Percentiles rank a stretch among this genome's conserved stretches.
Evolutionary conservation across 2,329 filamentous ascomycete species (phyloP).

Genomic region (Fusarium cicatricum): DNA sequence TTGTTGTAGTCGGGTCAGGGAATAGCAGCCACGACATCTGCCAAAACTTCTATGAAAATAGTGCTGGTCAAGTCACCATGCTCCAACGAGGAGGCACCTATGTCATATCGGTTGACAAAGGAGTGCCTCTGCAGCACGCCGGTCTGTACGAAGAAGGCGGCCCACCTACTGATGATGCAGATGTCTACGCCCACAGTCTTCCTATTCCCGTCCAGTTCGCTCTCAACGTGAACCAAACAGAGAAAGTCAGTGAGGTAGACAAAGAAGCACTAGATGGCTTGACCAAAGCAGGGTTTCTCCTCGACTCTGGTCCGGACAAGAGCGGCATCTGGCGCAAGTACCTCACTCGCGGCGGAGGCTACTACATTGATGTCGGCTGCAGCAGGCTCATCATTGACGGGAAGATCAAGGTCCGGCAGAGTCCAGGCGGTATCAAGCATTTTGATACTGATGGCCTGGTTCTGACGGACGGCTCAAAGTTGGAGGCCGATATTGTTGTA

Average conservation of each 20-base stretch:
- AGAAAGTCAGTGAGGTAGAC: slow-evolving; percentile 52
- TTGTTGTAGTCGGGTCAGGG: slow-evolving; percentile 58
- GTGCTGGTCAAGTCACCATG: slow-evolving; percentile 58
- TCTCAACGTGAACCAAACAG: slow-evolving; percentile 52
- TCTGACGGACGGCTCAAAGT: slow-evolving; percentile 45
- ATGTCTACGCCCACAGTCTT: slow-evolving; percentile 48
- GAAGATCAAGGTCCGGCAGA: slow-evolving; percentile 48
- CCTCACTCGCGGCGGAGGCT: slow-evolving; percentile 49
- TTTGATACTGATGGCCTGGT: slow-evolving; percentile 41
- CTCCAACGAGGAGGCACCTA: slow-evolving; percentile 61
- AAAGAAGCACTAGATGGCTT: slow-evolving; percentile 52
- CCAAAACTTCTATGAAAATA: slow-evolving; percentile 58
- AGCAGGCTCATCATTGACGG: slow-evolving; percentile 52
- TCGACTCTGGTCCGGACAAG: slow-evolving; percentile 62
- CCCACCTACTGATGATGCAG: slow-evolving; percentile 59
- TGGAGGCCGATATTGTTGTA: slow-evolving; percentile 53
- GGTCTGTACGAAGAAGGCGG: slow-evolving; percentile 46
- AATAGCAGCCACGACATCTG: slow-evolving; percentile 61
- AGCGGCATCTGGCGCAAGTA: slow-evolving; percentile 55
- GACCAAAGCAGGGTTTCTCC: slow-evolving; percentile 61
- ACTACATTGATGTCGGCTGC: slow-evolving; percentile 54
- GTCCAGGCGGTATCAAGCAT: slow-evolving; percentile 42
- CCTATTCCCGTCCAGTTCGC: slow-evolving; percentile 47
- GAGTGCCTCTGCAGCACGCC: slow-evolving; percentile 52
- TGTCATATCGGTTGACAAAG: slow-evolving; percentile 53